Evolutionary conservation across 2,329 filamentous ascomycete species (phyloP).

Genomic region (Penicillium sumatraense): DNA sequence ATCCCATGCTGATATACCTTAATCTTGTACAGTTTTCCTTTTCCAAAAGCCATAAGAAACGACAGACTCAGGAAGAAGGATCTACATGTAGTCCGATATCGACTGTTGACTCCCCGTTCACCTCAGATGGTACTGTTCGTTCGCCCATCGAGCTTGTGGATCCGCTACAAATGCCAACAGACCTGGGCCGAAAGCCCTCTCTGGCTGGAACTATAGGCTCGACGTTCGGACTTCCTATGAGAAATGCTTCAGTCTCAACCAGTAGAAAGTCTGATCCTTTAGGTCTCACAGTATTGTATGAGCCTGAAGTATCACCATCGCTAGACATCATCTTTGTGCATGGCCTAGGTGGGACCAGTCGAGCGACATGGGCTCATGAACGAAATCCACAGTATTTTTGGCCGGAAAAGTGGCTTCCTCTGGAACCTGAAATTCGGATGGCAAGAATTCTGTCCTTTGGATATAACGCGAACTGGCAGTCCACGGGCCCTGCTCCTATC

Average conservation of each 20-base stretch:
- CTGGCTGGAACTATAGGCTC: background rate
- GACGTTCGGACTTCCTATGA: background rate
- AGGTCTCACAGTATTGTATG: conserved; percentile 20
- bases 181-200: background rate
- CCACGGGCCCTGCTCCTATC: background rate
- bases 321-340: conserved; percentile 32
- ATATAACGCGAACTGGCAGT: conserved; percentile 16
- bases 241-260: background rate
- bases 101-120: too few relatives aligned
- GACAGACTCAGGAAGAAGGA: too few relatives aligned
- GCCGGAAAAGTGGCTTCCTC: conserved; percentile 47
- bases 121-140: background rate
- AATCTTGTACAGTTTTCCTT: background rate
- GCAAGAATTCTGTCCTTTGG: conserved; percentile 33
- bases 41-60: background rate
- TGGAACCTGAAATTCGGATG: conserved; percentile 25
- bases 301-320: conserved; percentile 3
- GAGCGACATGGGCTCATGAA: conserved; percentile 47
- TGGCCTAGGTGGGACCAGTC: conserved; percentile 29
- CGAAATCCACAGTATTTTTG: conserved; percentile 40
- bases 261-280: background rate
- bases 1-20: background rate
- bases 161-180: background rate
- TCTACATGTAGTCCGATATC: too few relatives aligned
- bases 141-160: background rate